Conservation (phyloP, 306 rosid genomes). For the Hippophae gyantsensis region DNA sequence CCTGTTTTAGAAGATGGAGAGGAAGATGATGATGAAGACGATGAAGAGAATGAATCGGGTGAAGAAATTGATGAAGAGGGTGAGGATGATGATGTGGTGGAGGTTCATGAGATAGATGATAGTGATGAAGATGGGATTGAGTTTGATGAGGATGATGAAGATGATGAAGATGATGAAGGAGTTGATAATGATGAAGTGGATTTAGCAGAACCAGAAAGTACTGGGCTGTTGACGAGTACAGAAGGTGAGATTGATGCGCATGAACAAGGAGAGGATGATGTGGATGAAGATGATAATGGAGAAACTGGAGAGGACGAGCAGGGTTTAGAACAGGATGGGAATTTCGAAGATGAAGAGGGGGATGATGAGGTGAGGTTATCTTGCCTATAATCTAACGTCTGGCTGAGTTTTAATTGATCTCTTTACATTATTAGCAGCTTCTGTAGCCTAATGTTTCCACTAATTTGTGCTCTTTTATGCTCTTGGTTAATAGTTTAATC, state of each 20-base stretch:
- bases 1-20: conserved; percentile 29
- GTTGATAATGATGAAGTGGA: conserved; percentile 81
- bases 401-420: neutral
- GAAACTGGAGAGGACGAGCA: conserved; percentile 80
- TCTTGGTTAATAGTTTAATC: neutral
- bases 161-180: conserved; percentile 59
- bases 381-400: neutral
- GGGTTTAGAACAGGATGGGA: conserved; percentile 51
- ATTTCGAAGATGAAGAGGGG: conserved; percentile 51
- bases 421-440: neutral
- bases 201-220: conserved; percentile 50
- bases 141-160: conserved; percentile 46
- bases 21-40: conserved; percentile 49
- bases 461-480: neutral
- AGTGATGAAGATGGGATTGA: conserved; percentile 71
- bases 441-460: neutral
- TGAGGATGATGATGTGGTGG: conserved; percentile 79
- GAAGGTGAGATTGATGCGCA: conserved; percentile 95
- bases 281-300: conserved; percentile 68
- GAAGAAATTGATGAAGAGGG: conserved; percentile 85
- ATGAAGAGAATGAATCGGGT: conserved; percentile 55
- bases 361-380: conserved; percentile 67
- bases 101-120: conserved; percentile 66
- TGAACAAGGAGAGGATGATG: conserved; percentile 87
- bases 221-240: conserved; percentile 49